Evolutionary conservation across 192 early-diverging fungal genomes (phyloP).

Genomic region (Coemansia sp.): DNA sequence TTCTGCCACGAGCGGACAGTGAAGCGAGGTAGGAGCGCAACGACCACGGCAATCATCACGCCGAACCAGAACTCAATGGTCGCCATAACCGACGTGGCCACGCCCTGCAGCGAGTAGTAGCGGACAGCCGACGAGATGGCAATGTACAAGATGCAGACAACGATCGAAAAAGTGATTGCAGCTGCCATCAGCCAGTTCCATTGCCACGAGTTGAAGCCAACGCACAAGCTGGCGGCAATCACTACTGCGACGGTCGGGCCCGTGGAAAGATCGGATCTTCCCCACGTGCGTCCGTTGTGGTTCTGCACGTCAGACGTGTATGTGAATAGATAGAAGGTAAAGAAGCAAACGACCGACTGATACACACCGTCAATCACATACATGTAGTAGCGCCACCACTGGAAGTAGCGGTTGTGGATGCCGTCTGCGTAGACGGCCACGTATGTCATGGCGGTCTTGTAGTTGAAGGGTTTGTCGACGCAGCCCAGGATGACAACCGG

Average conservation of each 20-base stretch:
- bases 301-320: constrained; percentile 54
- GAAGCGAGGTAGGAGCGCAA: constrained; percentile 71
- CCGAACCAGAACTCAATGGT: constrained; percentile 74
- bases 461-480: constrained; percentile 48
- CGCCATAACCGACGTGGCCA: constrained; percentile 62
- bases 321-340: constrained; percentile 65
- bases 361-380: constrained; percentile 90
- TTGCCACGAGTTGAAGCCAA: constrained; percentile 73
- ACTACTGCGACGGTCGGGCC: constrained; percentile 77
- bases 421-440: constrained; percentile 78
- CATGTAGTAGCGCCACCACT: constrained; percentile 77
- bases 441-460: constrained; percentile 54
- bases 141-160: constrained; percentile 67
- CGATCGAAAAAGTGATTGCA: constrained; percentile 63
- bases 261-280: constrained; percentile 71
- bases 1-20: constrained; percentile 63
- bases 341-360: constrained; percentile 88
- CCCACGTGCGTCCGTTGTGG: constrained; percentile 54
- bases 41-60: constrained; percentile 63
- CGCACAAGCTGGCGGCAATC: constrained; percentile 75
- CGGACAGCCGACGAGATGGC: constrained; percentile 60
- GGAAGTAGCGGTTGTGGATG: constrained; percentile 79
- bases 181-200: constrained; percentile 81
- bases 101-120: constrained; percentile 65
- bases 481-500: constrained; percentile 65